Percentiles rank a stretch among this genome's conserved stretches.
Conservation (phyloP, 495 filamentous ascomycete species). For the Xylaria bambusicola region DNA sequence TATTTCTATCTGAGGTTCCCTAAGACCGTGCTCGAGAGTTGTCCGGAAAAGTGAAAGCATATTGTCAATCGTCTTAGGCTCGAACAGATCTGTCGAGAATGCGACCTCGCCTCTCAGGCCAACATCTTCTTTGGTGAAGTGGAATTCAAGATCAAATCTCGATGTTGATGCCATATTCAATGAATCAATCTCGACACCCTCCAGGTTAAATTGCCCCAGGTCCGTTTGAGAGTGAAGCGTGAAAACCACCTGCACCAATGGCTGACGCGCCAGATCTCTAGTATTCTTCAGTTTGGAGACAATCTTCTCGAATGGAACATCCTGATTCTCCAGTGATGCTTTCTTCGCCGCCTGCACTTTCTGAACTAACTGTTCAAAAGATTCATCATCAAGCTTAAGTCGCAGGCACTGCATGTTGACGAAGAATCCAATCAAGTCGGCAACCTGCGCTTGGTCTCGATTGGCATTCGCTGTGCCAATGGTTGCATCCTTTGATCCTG, state of each 20-base stretch:
- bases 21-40: background rate
- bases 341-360: constrained; percentile 1
- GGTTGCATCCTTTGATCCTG: constrained; percentile 6
- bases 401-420: constrained; percentile 19
- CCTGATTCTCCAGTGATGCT: background rate
- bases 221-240: constrained; percentile 16
- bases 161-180: background rate
- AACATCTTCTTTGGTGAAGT: constrained; percentile 9
- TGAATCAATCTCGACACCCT: background rate
- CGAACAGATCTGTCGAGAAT: constrained; percentile 12
- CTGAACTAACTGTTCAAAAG: constrained; percentile 6
- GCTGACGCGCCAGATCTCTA: constrained; percentile 11
- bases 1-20: background rate
- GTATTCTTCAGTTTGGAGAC: constrained; percentile 8
- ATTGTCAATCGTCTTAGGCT: background rate
- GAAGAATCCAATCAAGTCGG: constrained; percentile 14
- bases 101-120: constrained; percentile 1
- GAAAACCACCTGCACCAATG: constrained; percentile 17
- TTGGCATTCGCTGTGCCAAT: constrained; percentile 14
- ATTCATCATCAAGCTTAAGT: constrained; percentile 4
- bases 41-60: background rate
- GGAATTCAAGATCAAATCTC: constrained; percentile 19
- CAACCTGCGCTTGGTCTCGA: constrained; percentile 7
- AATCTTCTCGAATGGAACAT: constrained; percentile 16
- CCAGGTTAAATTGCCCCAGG: background rate